phyloP scores from a whole-genome alignment of 2,329 filamentous ascomycete genomes.

The Madurella fahalii region DNA sequence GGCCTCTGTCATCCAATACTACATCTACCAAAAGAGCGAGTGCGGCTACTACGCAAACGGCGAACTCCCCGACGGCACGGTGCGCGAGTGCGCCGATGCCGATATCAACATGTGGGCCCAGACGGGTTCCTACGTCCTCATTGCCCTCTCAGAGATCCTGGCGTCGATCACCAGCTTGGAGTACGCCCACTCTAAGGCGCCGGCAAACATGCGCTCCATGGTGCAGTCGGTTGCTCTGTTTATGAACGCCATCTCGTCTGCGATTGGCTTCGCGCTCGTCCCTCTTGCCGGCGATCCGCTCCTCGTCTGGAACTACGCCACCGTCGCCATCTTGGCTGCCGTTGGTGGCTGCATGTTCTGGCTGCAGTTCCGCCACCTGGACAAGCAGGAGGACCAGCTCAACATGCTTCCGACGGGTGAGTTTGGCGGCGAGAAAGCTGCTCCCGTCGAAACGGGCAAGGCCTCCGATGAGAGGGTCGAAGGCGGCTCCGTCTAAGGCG shows the following conservation, averaged over 20 bases:
- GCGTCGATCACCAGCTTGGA: slow-evolving; percentile 58
- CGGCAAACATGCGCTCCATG: slow-evolving; percentile 70
- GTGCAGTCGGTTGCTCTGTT: slow-evolving; percentile 66
- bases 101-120: slow-evolving; percentile 60
- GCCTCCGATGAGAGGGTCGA: neutral
- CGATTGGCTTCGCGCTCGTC: slow-evolving; percentile 57
- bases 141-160: slow-evolving; percentile 47
- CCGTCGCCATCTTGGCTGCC: slow-evolving; percentile 62
- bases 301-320: slow-evolving; percentile 69
- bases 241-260: slow-evolving; percentile 63
- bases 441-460: neutral
- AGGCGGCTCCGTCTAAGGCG: neutral
- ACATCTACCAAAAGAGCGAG: slow-evolving; percentile 59
- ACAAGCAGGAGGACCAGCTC: slow-evolving; percentile 59
- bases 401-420: slow-evolving; percentile 45
- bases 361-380: slow-evolving; percentile 55
- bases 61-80: slow-evolving; percentile 33
- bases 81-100: slow-evolving; percentile 46
- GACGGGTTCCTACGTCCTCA: slow-evolving; percentile 46
- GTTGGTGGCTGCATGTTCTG: slow-evolving; percentile 65
- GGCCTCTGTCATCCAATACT: slow-evolving; percentile 52
- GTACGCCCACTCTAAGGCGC: slow-evolving; percentile 73
- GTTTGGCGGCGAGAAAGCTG: slow-evolving; percentile 6
- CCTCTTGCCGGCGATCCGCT: slow-evolving; percentile 53
- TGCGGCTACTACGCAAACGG: slow-evolving; percentile 48